A percentile compares a stretch with the other conserved stretches of the same genome.
Evolutionary conservation across 352 stramenopile genomes (phyloP).

Genomic region (Blastocystis sp.): DNA sequence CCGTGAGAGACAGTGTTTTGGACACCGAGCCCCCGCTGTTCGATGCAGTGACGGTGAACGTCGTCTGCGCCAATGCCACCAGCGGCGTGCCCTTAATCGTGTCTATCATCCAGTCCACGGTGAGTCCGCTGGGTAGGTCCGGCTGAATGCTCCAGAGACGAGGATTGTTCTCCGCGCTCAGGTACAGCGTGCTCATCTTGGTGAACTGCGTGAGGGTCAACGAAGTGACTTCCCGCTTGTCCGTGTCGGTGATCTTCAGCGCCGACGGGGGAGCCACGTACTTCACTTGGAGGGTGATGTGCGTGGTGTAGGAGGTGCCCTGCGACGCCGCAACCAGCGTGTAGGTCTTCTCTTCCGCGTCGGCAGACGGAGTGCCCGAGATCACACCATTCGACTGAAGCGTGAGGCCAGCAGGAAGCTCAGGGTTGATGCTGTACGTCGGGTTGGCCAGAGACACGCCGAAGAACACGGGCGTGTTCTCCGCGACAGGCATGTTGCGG

Average conservation of each 20-base stretch:
- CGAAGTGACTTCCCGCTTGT: not conserved
- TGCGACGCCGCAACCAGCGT: not conserved
- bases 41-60: slow-evolving; percentile 4
- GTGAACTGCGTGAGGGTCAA: not conserved
- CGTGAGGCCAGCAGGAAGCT: slow-evolving; percentile 8
- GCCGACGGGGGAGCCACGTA: slow-evolving; percentile 5
- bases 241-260: not conserved
- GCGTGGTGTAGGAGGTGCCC: not conserved
- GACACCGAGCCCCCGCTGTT: slow-evolving; percentile 40
- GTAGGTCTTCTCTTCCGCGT: slow-evolving; percentile 10
- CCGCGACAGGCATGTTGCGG: not conserved
- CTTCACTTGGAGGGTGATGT: not conserved
- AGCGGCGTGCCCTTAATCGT: not conserved
- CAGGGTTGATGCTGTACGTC: not conserved
- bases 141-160: not conserved
- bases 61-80: not conserved
- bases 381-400: slow-evolving; percentile 19
- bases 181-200: not conserved
- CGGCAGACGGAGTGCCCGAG: not conserved
- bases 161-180: not conserved
- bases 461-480: not conserved
- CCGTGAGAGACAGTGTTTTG: not conserved
- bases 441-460: not conserved
- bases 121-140: not conserved
- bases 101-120: not conserved